A percentile compares a stretch with the other conserved stretches of the same genome.
phyloP scores from a whole-genome alignment of 2,329 filamentous ascomycete species.

The Pseudocercospora fuligena region DNA sequence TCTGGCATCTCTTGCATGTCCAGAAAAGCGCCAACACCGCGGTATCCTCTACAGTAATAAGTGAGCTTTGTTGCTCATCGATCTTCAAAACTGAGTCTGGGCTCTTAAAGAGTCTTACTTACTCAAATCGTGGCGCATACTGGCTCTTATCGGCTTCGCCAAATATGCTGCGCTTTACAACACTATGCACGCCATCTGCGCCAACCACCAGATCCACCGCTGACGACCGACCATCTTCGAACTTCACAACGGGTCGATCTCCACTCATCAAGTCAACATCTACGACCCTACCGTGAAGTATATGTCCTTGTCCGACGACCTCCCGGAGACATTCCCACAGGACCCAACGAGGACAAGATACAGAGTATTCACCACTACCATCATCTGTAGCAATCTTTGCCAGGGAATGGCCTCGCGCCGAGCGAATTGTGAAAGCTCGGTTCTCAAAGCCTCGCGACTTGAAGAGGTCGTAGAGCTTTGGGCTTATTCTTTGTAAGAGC shows the following conservation, averaged over 20 bases:
- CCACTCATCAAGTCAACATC: conserved; percentile 7
- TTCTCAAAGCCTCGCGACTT: conserved; percentile 15
- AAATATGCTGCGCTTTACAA: conserved; percentile 42
- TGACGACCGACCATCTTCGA: conserved; percentile 20
- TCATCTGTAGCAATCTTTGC: conserved; percentile 6
- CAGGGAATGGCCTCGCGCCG: conserved; percentile 14
- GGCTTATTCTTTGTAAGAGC: conserved; percentile 7
- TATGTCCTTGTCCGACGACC: not conserved
- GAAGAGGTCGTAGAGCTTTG: conserved; percentile 9
- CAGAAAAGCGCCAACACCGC: conserved; percentile 11
- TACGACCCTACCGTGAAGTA: conserved; percentile 16
- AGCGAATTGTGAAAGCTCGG: conserved; percentile 9
- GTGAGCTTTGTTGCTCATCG: no score
- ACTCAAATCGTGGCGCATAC: conserved; percentile 37
- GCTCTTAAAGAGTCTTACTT: not conserved
- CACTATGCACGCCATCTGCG: conserved; percentile 30
- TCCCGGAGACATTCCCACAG: conserved; percentile 17
- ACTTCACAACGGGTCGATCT: conserved; percentile 1
- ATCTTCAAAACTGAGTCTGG: conserved; percentile 20
- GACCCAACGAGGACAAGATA: conserved; percentile 14
- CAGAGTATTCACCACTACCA: not conserved
- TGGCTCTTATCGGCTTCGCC: conserved; percentile 38
- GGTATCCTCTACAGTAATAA: conserved; percentile 12
- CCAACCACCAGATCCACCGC: conserved; percentile 28
- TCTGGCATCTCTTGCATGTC: conserved; percentile 50